Base-by-base conservation (phyloP, 371 early-diverging fungal species). In the Mucor circinelloides region DNA sequence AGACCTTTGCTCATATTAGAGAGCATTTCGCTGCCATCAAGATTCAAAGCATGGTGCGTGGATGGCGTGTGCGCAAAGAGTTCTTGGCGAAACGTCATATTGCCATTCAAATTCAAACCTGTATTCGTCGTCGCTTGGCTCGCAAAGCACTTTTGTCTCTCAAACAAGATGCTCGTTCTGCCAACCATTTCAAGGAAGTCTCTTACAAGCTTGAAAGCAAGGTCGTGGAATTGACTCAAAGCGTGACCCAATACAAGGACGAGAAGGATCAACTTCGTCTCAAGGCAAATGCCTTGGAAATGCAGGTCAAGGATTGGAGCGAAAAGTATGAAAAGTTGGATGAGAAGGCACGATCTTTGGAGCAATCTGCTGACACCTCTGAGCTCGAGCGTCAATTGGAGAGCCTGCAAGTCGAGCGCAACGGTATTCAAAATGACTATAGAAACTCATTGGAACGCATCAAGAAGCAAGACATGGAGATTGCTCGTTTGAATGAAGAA, bases 151-250 rank as follows among this genome's bases (percentile, higher is more conserved):
- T 95, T 50, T 70, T 75, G n/a, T 44, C 67, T 48, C 82, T 92
- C 57, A 90, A 93, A 70, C 87, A 85, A 23, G 98, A 99, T 75
- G 93, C 94, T 12, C 82, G 91, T 55, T 94, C 95, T 21, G 94
- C 94, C 6, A 92, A 88, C 52, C 97, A 96, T 73, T 87, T 96
- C 74, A 93, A 95, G 77, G 95, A 97, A 73, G 87, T 92, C 15
- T 94, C 96, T 6, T 92, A 93, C 79, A 90, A 92, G 77, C 85
- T 99, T 8, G 98, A 99, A 76, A 93, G 89, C 83, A 98, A 97
- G 86, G 93, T 99, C 58, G 90, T 98, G 60, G 95, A 93, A 78
- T 84, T 98, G 65, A 95, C 97, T n/a, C 94, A 94, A 79, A 82
- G 79, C 46, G 75, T 97, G 63, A 89, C 87, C 7, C 80, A 82